A percentile compares a stretch with the other conserved stretches of the same genome.
Evolutionary conservation across 2,329 filamentous ascomycete species (phyloP).

Genomic region (Fusarium bulbicola): DNA sequence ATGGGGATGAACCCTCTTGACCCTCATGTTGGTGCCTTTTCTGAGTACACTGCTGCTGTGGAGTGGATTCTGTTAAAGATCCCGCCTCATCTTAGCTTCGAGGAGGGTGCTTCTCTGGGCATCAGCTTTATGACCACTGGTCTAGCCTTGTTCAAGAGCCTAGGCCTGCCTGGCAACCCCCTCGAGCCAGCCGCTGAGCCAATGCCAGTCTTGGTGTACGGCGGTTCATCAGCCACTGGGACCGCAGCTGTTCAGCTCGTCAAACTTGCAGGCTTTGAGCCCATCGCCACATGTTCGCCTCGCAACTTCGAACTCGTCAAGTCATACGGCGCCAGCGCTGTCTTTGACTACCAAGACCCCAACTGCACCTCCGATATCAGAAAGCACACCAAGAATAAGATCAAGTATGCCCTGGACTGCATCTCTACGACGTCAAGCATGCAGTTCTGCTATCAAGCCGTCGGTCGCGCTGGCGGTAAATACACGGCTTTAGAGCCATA

Average conservation of each 20-base stretch:
- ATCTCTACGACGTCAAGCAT: neutral
- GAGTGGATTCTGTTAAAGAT: constrained; percentile 53
- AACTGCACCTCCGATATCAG: fast-evolving
- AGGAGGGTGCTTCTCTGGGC: constrained; percentile 57
- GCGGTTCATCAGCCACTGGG: constrained; percentile 4
- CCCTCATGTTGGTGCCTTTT: constrained; percentile 50
- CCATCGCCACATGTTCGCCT: constrained; percentile 6
- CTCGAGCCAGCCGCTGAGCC: neutral
- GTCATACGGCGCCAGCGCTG: constrained; percentile 4
- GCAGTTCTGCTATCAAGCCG: neutral
- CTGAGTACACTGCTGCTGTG: constrained; percentile 50
- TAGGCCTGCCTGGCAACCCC: constrained; percentile 35
- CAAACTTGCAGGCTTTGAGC: neutral
- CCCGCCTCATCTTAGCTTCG: constrained; percentile 50
- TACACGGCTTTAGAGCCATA: neutral
- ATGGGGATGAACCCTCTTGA: neutral
- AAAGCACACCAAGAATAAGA: neutral
- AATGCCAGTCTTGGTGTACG: constrained; percentile 1
- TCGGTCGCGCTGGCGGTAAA: neutral
- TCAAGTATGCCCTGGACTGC: neutral
- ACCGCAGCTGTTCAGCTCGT: constrained; percentile 7
- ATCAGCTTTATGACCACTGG: constrained; percentile 54
- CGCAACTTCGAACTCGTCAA: constrained; percentile 19
- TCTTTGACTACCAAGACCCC: constrained; percentile 8
- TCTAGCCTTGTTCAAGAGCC: constrained; percentile 57